Evolutionary conservation across 78 protist species (phyloP), one percentile per base, ranked within the genome.

Genomic region (Fonticula alba): DNA sequence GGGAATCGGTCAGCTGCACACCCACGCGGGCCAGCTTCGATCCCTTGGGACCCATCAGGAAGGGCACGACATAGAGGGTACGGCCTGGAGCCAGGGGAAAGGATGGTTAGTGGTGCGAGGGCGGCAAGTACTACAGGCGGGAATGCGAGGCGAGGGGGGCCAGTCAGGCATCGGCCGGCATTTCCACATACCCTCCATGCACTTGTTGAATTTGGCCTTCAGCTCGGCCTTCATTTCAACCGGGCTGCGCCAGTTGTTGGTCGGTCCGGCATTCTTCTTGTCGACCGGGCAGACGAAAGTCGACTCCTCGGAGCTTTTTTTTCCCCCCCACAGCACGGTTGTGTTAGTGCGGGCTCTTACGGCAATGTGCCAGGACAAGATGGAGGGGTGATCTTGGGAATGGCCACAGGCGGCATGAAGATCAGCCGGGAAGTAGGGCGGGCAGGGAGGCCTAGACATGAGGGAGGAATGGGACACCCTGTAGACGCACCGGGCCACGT

Each of bases 1-100:
- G 75, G 10, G 87, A 82, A 64, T 85, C 92, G 15, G 92, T 82
- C 19, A 82, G 58, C 60, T 81, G 73, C 10, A 87, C 77, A 41
- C 88, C 87, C 14, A 73, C 52, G 31, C 72, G 74, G 3, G 84
- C 56, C 41, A 78, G 60, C 9, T 51, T 66, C n/a, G 82, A 68
- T 26, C 76, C 71, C 17, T 78, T 22, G 46, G 88, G 88, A 14
- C 87, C 92, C 88, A 82, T 82, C 29, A 73, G 41, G 64, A 74
- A 82, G 36, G 93, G 93, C 68, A 87, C 64, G 22, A 87, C 82
- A 38, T 77, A 87, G 85, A 87, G 73, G 22, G 89, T 83, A 43
- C 89, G 71, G 41, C 89, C 69, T 6, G n/a, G n/a, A 20, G 53
- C 7, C 15, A 20, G 10, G 53, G 29, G 53, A 49, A 24, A 20